A percentile compares a stretch with the other conserved stretches of the same genome.
Evolutionary conservation across 495 filamentous ascomycete species (phyloP).

Genomic region (Halenospora varia): DNA sequence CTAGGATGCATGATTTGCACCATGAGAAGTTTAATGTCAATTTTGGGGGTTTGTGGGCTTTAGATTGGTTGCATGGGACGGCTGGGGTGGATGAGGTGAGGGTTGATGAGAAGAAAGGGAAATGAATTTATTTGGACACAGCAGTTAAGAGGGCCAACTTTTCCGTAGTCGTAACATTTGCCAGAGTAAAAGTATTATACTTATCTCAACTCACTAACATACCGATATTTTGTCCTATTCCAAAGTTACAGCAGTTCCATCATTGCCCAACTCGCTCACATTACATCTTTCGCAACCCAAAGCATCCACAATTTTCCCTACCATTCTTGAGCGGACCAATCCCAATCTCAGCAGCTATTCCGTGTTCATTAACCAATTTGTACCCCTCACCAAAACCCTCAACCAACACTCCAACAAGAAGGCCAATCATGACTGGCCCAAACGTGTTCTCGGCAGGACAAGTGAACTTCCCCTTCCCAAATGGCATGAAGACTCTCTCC

Average conservation of each 20-base stretch:
- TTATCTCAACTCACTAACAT: too few relatives aligned
- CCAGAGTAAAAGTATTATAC: too few relatives aligned
- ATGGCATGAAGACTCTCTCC: conserved; percentile 5
- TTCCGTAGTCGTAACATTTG: too few relatives aligned
- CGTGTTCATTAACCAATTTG: neutral
- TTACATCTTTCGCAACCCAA: too few relatives aligned
- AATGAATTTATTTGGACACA: neutral
- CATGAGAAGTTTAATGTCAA: conserved; percentile 39
- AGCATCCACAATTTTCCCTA: neutral
- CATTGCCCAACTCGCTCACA: too few relatives aligned
- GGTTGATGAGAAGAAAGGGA: neutral
- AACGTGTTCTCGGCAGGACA: conserved; percentile 2
- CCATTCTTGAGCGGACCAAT: neutral
- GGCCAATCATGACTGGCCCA: conserved; percentile 10
- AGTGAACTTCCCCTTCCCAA: neutral
- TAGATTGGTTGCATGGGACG: conserved; percentile 44
- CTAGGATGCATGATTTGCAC: conserved; percentile 51
- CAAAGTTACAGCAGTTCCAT: too few relatives aligned
- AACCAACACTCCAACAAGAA: conserved; percentile 7
- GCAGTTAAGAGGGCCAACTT: too few relatives aligned
- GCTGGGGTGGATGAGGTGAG: neutral
- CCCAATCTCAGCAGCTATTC: neutral
- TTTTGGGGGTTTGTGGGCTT: conserved; percentile 34
- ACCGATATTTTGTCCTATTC: too few relatives aligned
- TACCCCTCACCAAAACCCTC: conserved; percentile 3